phyloP scores from a whole-genome alignment of 2,329 filamentous ascomycete species.

The Trichoderma sp. region DNA sequence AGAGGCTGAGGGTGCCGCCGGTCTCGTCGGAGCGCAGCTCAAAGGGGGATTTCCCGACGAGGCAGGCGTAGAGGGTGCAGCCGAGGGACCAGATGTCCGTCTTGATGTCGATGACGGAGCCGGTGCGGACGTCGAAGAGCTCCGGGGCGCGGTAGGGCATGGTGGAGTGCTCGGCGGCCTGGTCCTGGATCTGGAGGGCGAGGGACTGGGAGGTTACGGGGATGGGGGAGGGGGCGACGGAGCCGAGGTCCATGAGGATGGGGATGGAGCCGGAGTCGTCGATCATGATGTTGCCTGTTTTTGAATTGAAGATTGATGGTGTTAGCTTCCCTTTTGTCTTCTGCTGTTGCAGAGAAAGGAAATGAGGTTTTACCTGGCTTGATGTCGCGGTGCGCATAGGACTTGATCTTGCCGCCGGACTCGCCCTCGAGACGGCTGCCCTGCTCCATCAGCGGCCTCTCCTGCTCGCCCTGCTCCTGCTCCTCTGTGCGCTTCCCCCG shows the following conservation, averaged over 20 bases:
- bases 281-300: conserved; percentile 93
- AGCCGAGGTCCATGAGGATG: conserved; percentile 97
- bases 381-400: conserved; percentile 94
- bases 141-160: conserved; percentile 99
- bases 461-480: conserved; percentile 73
- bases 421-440: conserved; percentile 62
- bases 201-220: conserved; percentile 87
- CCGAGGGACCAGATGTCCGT: conserved; percentile 98
- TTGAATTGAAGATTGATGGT: not conserved
- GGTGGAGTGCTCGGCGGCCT: conserved; percentile 91
- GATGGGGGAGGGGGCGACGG: conserved; percentile 81
- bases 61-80: conserved; percentile 95
- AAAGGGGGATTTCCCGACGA: conserved; percentile 95
- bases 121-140: conserved; percentile 96
- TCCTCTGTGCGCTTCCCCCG: conserved; percentile 56
- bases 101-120: conserved; percentile 88
- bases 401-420: conserved; percentile 65
- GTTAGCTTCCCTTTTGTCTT: too few relatives aligned
- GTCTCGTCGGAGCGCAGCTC: conserved; percentile 96
- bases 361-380: conserved; percentile 74
- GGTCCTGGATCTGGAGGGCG: conserved; percentile 90
- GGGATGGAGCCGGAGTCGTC: conserved; percentile 84
- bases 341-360: too few relatives aligned
- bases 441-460: conserved; percentile 79
- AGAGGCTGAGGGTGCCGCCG: conserved; percentile 88